A percentile compares a stretch with the other conserved stretches of the same genome.
These are phyloP conservation scores for Tulasnella sp. DNA, from an alignment of 768 basidiomycete genomes.

Conservation along the genomic window DNA sequence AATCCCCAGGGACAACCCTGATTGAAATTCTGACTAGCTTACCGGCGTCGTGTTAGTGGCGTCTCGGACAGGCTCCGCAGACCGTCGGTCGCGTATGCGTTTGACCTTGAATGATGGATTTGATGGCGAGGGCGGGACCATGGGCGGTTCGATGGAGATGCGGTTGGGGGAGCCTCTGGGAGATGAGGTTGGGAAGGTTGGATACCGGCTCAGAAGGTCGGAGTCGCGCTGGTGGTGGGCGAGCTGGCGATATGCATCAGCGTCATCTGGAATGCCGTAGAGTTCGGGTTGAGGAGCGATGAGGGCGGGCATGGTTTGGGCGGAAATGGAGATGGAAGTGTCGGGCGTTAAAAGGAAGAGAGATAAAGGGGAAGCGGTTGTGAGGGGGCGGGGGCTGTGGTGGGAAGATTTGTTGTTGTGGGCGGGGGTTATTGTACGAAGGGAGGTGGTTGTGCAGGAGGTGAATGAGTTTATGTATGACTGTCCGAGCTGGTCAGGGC, in stretches of 20 bases:
- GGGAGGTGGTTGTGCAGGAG: background rate
- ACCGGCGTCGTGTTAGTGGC: background rate
- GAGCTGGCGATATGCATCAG: constrained; percentile 6
- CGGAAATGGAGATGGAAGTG: background rate
- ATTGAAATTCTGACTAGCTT: background rate
- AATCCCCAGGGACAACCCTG: background rate
- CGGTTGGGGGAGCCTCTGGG: background rate
- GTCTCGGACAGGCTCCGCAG: background rate
- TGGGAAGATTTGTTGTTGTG: background rate
- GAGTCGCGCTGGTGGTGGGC: background rate
- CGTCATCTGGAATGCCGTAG: constrained; percentile 4
- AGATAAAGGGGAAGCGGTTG: no score
- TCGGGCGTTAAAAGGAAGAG: background rate
- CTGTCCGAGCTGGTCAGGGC: no score
- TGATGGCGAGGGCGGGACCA: background rate
- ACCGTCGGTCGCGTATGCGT: background rate
- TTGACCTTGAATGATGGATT: background rate
- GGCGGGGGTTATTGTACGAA: background rate
- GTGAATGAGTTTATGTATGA: no score
- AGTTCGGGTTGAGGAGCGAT: background rate
- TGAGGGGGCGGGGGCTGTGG: background rate
- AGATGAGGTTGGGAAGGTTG: constrained; percentile 5
- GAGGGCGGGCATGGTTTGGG: background rate
- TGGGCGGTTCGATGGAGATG: background rate
- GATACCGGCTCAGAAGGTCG: constrained; percentile 7